Evolutionary conservation across 805 yeast genomes (phyloP).

Genomic region (Tetrapisispora pingtungensis): DNA sequence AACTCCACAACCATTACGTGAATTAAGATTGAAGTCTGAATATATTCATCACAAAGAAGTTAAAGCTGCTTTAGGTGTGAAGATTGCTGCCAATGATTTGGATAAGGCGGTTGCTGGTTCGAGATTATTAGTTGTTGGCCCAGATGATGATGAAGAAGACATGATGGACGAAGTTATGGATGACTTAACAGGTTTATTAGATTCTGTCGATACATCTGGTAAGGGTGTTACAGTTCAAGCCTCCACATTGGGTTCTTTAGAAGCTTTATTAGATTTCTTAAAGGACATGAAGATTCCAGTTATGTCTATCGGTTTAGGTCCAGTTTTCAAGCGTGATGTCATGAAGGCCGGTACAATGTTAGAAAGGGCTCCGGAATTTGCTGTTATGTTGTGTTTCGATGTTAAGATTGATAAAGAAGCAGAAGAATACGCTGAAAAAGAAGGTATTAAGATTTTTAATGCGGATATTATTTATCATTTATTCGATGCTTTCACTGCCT

Average conservation of each 20-base stretch:
- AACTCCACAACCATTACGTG: constrained; percentile 97
- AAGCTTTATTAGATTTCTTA: constrained; percentile 92
- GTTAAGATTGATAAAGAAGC: constrained; percentile 97
- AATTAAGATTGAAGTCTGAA: constrained; percentile 91
- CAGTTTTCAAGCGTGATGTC: constrained; percentile 95
- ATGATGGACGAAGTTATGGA: constrained; percentile 98
- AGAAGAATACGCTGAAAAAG: constrained; percentile 93
- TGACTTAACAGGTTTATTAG: constrained; percentile 87
- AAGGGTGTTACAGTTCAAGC: constrained; percentile 98
- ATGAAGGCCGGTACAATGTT: constrained; percentile 96
- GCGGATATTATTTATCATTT: constrained; percentile 96
- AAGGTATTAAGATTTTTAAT: constrained; percentile 81
- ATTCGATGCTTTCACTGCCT: constrained; percentile 88
- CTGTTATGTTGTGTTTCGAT: constrained; percentile 98
- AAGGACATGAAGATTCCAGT: constrained; percentile 99
- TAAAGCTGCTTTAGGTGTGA: constrained; percentile 97
- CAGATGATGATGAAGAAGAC: constrained; percentile 96
- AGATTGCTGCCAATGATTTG: constrained; percentile 94
- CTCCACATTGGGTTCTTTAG: constrained; percentile 94
- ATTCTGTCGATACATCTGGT: constrained; percentile 90
- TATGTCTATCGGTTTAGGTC: constrained; percentile 96
- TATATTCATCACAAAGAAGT: constrained; percentile 95
- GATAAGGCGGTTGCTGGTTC: constrained; percentile 99
- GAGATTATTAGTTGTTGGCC: constrained; percentile 86
- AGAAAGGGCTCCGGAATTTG: constrained; percentile 89